These are phyloP conservation scores for Nannochloropsis oceanica DNA, from an alignment of 108 stramenopile species.

Conservation along the genomic window DNA sequence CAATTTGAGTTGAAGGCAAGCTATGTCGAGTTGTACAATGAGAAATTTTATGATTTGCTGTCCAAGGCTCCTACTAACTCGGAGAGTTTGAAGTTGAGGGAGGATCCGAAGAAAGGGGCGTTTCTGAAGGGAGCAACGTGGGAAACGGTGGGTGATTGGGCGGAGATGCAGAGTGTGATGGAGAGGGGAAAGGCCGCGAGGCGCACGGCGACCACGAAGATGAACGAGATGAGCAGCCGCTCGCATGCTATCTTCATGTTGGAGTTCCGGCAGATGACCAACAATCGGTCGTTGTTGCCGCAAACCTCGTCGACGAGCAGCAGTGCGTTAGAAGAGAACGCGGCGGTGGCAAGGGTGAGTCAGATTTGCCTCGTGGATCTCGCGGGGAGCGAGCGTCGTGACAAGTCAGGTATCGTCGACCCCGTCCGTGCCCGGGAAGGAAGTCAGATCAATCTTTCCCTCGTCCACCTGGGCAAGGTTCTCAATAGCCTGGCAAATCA, in stretches of 20 bases:
- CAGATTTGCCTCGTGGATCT: constrained; percentile 68
- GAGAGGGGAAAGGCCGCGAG: constrained; percentile 3
- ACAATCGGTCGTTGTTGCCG: background rate
- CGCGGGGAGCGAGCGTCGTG: constrained; percentile 64
- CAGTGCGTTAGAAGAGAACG: background rate
- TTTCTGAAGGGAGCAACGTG: constrained; percentile 3
- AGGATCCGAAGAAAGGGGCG: constrained; percentile 5
- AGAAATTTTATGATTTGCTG: background rate
- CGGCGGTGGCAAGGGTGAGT: constrained; percentile 24
- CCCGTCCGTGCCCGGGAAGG: background rate
- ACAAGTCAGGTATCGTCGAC: background rate
- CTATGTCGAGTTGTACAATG: background rate
- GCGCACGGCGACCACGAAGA: constrained; percentile 24
- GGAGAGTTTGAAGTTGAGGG: constrained; percentile 7
- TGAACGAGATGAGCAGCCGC: constrained; percentile 66
- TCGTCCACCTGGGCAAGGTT: background rate
- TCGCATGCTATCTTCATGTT: constrained; percentile 88
- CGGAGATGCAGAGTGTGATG: background rate
- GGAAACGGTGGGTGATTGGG: background rate
- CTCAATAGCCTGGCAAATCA: background rate
- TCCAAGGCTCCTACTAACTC: background rate
- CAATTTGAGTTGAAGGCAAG: background rate
- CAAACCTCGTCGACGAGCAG: background rate
- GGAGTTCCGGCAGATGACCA: background rate
- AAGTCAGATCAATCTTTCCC: background rate